phyloP scores from a whole-genome alignment of 768 basidiomycete species.

The Serendipita sp. region DNA sequence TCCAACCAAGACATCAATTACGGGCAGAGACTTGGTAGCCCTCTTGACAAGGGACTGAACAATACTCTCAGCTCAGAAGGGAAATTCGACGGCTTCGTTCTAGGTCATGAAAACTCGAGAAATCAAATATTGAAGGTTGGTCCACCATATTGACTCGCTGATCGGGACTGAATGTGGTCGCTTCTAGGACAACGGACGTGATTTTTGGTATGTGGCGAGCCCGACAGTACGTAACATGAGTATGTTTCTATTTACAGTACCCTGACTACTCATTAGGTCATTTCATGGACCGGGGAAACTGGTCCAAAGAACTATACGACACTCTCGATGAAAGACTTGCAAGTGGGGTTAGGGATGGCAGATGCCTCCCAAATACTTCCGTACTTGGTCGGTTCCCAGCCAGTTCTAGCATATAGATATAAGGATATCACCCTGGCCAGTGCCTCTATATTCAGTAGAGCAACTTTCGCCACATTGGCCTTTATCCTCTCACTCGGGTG shows the following conservation, averaged over 20 bases:
- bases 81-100: not conserved
- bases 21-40: not conserved
- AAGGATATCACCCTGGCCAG: not conserved
- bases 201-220: constrained; percentile 25
- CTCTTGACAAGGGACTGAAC: constrained; percentile 15
- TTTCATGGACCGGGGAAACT: constrained; percentile 24
- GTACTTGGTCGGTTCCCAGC: constrained; percentile 26
- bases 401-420: constrained; percentile 17
- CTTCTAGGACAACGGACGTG: constrained; percentile 24
- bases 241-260: not conserved
- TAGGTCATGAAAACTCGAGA: constrained; percentile 22
- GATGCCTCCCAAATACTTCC: constrained; percentile 28
- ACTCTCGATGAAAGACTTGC: constrained; percentile 21
- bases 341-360: constrained; percentile 21
- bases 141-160: not conserved
- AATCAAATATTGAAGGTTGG: constrained; percentile 23
- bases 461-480: not conserved
- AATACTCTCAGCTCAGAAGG: not conserved
- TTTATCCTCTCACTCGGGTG: not conserved
- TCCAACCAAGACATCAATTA: not conserved
- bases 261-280: constrained; percentile 14
- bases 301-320: constrained; percentile 26
- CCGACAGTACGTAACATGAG: constrained; percentile 20
- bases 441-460: not conserved
- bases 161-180: not conserved